Evolutionary conservation across 495 filamentous ascomycete genomes (phyloP), one percentile per base, ranked within the genome.

Genomic region (Lindgomyces ingoldianus): DNA sequence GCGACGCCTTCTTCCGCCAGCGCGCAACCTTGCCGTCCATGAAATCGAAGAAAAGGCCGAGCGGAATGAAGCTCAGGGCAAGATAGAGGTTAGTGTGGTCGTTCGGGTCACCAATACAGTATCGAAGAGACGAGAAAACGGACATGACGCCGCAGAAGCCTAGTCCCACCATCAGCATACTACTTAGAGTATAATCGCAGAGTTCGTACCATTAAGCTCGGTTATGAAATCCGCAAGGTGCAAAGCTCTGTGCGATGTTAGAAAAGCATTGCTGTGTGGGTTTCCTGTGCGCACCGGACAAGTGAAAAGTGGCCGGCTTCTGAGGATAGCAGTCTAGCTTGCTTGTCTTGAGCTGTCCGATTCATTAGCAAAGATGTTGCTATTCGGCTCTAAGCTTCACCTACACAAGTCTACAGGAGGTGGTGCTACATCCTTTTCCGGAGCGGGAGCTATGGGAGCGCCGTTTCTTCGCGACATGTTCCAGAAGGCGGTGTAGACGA

Each of bases 1-100:
- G 79, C 58, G 89, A 93, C 63, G 90, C 91, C 84, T 97, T 98
- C 76, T 90, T 87, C 71, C 95, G 83, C 95, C 94, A 98, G 55
- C 94, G 80, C 61, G 94, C 94, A 42, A 98, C 92, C 70, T 90
- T 94, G 66, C 94, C 94, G 75, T 98, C 94, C 87, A 98, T 91
- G 72, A 96, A 96, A 74, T 98, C 94, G 76, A 98, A 98, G 80
- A 97, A 97, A 2, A 98, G 83, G 1, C 93, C 94, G 29, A 97
- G 89, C 1, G 93, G 93, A 80, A 97, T 89, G 75, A 97, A 90
- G 0, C 77, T 84, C 49, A 98, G 86, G 18, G 95, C 93, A 24
- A 85, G 75, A 83, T 87, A 98, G 26, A 97, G 77, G 67, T 89
- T 83, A 16, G 76, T 73, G 68, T 85, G 80, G 49, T 88, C 79